Evolutionary conservation across 2,329 filamentous ascomycete species (phyloP), one percentile per base, ranked within the genome.

Genomic region (Sporothrix mexicana): DNA sequence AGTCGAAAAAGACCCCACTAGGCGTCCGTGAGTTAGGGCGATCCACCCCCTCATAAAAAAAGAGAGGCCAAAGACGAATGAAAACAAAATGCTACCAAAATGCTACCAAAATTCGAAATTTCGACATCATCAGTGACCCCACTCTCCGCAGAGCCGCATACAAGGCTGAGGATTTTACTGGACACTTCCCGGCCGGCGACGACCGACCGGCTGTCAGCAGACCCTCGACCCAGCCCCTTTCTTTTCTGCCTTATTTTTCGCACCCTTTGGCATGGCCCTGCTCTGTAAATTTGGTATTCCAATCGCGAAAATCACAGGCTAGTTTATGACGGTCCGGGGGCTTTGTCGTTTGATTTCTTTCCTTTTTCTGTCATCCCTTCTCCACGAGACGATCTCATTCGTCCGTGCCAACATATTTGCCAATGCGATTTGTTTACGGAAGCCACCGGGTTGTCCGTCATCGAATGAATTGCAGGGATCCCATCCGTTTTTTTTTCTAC

Each of bases 111-210:
- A 36, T 36, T 36, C 30, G 30, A 36, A 36, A 36, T 36, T 36
- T 36, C 4, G 7, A 36, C 5, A 36, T 7, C 2, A 36, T 36
- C 3, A 36, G 30, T 7, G 59, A 23, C 36, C 36, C 59, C 59
- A 64, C 59, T 23, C n/a, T 10, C 9, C 7, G 36, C 59, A 64
- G 59, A 64, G 59, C 59, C 59, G 59, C 59, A 64, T 45, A 64
- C 59, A 64, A 45, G 59, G 59, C 59, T 64, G 59, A 45, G 36
- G 7, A 64, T 45, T n/a, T 45, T 41, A 64, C 59, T 64, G 59
- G 59, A 12, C 51, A 20, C n/a, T n/a, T 23, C 51, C 51, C 59
- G 17, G 36, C 36, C 17, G n/a, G 59, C 30, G 30, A 36, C 30
- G 30, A 36, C 30, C 36, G 59, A 20, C 7, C 59, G 59, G 15